A percentile compares a stretch with the other conserved stretches of the same genome.
phyloP scores from a whole-genome alignment of 169 alveolate genomes.

The Plasmodium berghei region DNA sequence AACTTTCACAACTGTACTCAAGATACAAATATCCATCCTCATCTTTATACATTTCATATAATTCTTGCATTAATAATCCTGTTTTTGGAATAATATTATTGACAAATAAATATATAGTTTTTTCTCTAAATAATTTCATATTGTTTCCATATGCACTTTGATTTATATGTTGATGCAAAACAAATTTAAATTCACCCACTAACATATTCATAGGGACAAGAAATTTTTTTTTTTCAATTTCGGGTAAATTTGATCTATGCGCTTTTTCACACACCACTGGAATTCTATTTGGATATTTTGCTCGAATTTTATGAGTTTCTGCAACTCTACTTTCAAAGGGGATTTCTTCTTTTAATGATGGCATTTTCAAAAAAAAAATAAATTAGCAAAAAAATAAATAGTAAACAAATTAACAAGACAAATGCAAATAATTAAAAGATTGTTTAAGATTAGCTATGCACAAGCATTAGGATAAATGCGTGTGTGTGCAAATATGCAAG shows the following conservation, averaged over 20 bases:
- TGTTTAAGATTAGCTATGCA: not conserved
- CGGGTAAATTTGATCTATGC: slow-evolving; percentile 68
- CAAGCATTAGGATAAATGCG: not conserved
- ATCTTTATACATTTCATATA: slow-evolving; percentile 86
- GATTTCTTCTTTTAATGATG: slow-evolving; percentile 66
- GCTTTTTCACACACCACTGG: slow-evolving; percentile 93
- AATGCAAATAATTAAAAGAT: not conserved
- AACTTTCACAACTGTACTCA: slow-evolving; percentile 87
- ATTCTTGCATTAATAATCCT: slow-evolving; percentile 88
- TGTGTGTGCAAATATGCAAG: not conserved
- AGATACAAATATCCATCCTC: slow-evolving; percentile 90
- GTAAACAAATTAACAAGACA: not conserved
- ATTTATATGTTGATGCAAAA: slow-evolving; percentile 89
- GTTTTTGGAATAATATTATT: slow-evolving; percentile 87
- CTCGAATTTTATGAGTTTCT: slow-evolving; percentile 89
- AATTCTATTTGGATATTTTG: slow-evolving; percentile 90
- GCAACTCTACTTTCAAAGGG: slow-evolving; percentile 86
- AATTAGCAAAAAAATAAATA: not conserved
- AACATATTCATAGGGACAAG: slow-evolving; percentile 91
- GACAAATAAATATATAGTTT: slow-evolving; percentile 88
- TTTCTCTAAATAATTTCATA: slow-evolving; percentile 79
- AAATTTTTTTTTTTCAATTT: slow-evolving; percentile 79
- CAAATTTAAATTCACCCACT: slow-evolving; percentile 91
- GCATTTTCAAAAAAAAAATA: slow-evolving; percentile 21
- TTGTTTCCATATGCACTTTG: slow-evolving; percentile 78